Evolutionary conservation across 208 protist species (phyloP), one percentile per base, ranked within the genome.

Genomic region (Trypanosoma mega): DNA sequence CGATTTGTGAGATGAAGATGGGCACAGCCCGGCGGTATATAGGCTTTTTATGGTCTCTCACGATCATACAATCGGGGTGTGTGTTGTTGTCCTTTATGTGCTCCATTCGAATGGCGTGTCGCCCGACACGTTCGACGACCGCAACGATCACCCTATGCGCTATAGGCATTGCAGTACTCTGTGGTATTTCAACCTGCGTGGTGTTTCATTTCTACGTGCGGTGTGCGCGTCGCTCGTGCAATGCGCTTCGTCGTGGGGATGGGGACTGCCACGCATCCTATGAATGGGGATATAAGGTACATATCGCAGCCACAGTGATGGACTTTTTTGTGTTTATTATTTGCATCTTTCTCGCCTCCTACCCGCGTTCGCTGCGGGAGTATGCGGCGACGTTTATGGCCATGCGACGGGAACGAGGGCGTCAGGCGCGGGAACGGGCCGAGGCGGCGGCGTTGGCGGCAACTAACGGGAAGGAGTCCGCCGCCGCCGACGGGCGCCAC

Each of bases 271-370:
- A 26, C 2, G 55, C 62, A 23, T 4, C 18, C 16, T 85, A 82
- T 56, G 54, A 55, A 20, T 93, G 78, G 79, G 82, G 73, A 20
- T 90, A 81, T 52, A 59, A 63, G 20, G 36, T 88, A 8, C 81
- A 81, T 66, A 81, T 90, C 34, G 81, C 72, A 5, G 55, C 73
- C 1, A 46, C 74, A 45, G 67, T 60, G 1, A 51, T 93, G 45
- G 64, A 90, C 46, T 74, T 68, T n/a, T 33, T 76, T 12, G 54
- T 59, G 18, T 56, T 70, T 30, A 31, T 87, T 36, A 49, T 82
- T n/a, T 50, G 65, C n/a, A 23, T 90, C 33, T 85, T 66, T 50
- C 78, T 90, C 62, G 63, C 71, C 53, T 77, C 70, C 39, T 90
- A 79, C 48, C 74, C 82, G 8, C 46, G 74, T 27, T 70, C 62